phyloP scores from a whole-genome alignment of 1,284 basidiomycete genomes.

The Phellopilus nigrolimitatus region DNA sequence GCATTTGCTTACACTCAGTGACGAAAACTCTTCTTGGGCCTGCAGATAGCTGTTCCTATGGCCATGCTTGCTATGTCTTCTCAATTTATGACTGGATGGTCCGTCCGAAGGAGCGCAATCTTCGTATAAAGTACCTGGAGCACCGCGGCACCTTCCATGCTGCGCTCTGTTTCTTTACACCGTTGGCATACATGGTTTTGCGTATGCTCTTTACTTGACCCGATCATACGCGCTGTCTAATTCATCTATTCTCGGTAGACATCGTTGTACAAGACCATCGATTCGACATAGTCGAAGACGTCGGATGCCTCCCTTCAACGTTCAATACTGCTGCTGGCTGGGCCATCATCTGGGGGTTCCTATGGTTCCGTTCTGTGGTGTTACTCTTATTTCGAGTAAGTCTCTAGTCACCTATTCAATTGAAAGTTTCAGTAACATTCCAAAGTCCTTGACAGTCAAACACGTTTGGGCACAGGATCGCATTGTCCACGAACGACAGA shows the following conservation, averaged over 20 bases:
- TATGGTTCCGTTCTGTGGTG: conserved; percentile 38
- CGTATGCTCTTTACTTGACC: conserved; percentile 38
- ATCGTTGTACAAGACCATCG: conserved; percentile 62
- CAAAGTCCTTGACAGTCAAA: conserved; percentile 7
- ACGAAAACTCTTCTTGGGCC: conserved; percentile 41
- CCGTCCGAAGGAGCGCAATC: conserved; percentile 33
- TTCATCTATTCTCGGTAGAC: conserved; percentile 37
- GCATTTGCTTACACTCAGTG: conserved; percentile 27
- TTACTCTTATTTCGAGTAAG: conserved; percentile 3
- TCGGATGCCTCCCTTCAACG: conserved; percentile 59
- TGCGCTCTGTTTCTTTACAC: conserved; percentile 47
- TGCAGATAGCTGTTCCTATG: conserved; percentile 49
- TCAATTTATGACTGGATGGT: conserved; percentile 13
- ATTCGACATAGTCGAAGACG: conserved; percentile 58
- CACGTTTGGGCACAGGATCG: conserved; percentile 4
- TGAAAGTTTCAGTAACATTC: neutral
- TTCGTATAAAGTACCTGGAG: conserved; percentile 33
- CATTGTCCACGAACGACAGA: neutral
- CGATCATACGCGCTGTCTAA: neutral
- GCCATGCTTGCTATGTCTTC: conserved; percentile 45
- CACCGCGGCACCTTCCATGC: conserved; percentile 43
- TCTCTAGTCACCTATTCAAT: neutral
- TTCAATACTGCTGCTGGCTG: conserved; percentile 49
- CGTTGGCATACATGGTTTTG: conserved; percentile 50
- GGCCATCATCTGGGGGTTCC: conserved; percentile 49